These are phyloP conservation scores for Cryphonectria radicalis DNA, from an alignment of 2,329 filamentous ascomycete species.

Conservation along the genomic window DNA sequence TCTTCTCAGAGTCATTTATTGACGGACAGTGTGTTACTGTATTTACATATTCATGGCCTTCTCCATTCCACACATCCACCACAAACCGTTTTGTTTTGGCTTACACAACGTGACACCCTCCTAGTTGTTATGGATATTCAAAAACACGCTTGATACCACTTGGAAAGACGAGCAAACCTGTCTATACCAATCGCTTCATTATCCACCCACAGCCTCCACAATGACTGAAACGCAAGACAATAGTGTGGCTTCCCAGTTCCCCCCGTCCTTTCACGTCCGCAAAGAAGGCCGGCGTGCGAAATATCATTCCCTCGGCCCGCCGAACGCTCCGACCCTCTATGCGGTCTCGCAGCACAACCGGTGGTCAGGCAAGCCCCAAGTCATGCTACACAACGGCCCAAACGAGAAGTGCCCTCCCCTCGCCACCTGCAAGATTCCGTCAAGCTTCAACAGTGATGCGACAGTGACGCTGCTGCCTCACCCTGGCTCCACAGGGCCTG, in stretches of 20 bases:
- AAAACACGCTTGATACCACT: too few relatives aligned
- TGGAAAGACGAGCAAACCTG: too few relatives aligned
- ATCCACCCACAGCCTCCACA: too few relatives aligned
- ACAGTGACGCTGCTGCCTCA: constrained; percentile 27
- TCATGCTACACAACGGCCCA: constrained; percentile 43
- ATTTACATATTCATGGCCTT: too few relatives aligned
- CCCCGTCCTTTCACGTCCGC: background rate
- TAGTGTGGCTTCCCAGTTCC: background rate
- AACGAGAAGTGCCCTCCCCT: constrained; percentile 35
- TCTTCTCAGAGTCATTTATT: too few relatives aligned
- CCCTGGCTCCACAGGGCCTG: background rate
- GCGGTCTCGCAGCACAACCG: constrained; percentile 36
- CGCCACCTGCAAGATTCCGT: constrained; percentile 34
- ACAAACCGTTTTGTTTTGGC: too few relatives aligned
- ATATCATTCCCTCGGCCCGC: constrained; percentile 30
- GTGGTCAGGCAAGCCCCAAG: constrained; percentile 36
- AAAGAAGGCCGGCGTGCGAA: background rate
- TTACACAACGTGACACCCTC: too few relatives aligned
- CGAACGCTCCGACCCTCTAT: constrained; percentile 38
- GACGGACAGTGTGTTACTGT: too few relatives aligned
- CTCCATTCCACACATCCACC: too few relatives aligned
- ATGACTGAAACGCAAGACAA: background rate
- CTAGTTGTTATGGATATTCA: too few relatives aligned
- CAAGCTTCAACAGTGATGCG: constrained; percentile 27
- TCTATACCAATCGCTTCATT: background rate